Percentiles rank a stretch among this genome's conserved stretches.
These are phyloP conservation scores for Cyberlindnera maritima DNA, from an alignment of 805 yeast genomes.

Conservation along the genomic window DNA sequence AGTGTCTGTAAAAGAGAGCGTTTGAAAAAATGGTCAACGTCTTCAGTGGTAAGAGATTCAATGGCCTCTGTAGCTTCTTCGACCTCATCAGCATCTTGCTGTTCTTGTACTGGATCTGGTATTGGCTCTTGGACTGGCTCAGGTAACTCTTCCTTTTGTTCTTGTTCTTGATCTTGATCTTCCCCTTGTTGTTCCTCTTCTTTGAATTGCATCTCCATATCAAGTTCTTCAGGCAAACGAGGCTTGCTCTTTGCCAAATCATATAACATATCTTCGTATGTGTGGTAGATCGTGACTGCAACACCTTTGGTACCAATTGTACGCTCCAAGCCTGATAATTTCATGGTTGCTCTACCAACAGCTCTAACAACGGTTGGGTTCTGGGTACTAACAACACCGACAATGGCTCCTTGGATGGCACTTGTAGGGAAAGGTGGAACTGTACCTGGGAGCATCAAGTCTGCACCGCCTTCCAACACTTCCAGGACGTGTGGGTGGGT, in stretches of 20 bases:
- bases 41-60: slow-evolving; percentile 47
- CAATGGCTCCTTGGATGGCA: slow-evolving; percentile 52
- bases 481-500: slow-evolving; percentile 77
- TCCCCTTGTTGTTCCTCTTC: slow-evolving; percentile 17
- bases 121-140: slow-evolving; percentile 8
- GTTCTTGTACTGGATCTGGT: neutral
- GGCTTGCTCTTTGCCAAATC: slow-evolving; percentile 45
- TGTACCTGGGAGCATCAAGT: slow-evolving; percentile 73
- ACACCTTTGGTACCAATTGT: slow-evolving; percentile 71
- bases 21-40: slow-evolving; percentile 71
- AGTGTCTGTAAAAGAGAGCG: slow-evolving; percentile 71
- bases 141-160: slow-evolving; percentile 2
- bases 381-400: slow-evolving; percentile 64
- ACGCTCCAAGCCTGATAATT: slow-evolving; percentile 41
- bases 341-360: slow-evolving; percentile 58
- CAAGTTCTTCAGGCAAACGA: slow-evolving; percentile 40
- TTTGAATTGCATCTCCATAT: slow-evolving; percentile 24
- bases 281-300: slow-evolving; percentile 73
- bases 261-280: slow-evolving; percentile 61
- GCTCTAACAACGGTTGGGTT: slow-evolving; percentile 67
- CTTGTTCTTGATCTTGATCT: slow-evolving; percentile 8
- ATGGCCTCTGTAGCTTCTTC: slow-evolving; percentile 12
- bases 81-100: slow-evolving; percentile 16
- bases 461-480: slow-evolving; percentile 74
- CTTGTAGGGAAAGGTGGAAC: slow-evolving; percentile 46